A percentile compares a stretch with the other conserved stretches of the same genome.
Evolutionary conservation across 768 basidiomycete species (phyloP).

Genomic region (Suillus subaureus): DNA sequence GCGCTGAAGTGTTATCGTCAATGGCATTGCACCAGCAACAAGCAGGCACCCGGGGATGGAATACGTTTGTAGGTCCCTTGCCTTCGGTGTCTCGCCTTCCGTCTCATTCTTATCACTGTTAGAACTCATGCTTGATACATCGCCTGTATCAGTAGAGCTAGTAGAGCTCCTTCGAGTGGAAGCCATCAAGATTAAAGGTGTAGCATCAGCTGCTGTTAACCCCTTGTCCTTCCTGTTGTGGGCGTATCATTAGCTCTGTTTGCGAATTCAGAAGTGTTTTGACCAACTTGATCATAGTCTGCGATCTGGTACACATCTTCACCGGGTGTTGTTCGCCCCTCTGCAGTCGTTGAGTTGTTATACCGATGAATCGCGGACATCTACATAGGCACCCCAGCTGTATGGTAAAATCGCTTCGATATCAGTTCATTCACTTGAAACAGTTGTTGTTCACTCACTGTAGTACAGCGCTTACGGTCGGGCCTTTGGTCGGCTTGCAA

Average conservation of each 20-base stretch:
- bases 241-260: neutral
- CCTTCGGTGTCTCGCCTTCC: neutral
- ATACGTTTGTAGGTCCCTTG: neutral
- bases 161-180: neutral
- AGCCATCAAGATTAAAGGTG: neutral
- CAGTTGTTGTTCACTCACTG: neutral
- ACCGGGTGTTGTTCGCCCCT: neutral
- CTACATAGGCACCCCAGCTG: neutral
- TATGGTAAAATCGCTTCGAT: neutral
- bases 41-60: slow-evolving; percentile 1
- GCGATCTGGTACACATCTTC: neutral
- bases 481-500: neutral
- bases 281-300: no score
- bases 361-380: slow-evolving; percentile 4
- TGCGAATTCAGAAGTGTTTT: neutral
- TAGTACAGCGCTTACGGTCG: neutral
- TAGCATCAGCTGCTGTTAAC: neutral
- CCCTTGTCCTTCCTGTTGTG: neutral
- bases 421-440: neutral
- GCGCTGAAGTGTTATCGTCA: neutral
- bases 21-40: neutral
- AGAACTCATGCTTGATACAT: neutral
- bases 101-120: neutral
- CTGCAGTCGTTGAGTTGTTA: neutral
- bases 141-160: neutral